Evolutionary conservation across 2,329 filamentous ascomycete species (phyloP).

Genomic region (Podosphaera fusca): DNA sequence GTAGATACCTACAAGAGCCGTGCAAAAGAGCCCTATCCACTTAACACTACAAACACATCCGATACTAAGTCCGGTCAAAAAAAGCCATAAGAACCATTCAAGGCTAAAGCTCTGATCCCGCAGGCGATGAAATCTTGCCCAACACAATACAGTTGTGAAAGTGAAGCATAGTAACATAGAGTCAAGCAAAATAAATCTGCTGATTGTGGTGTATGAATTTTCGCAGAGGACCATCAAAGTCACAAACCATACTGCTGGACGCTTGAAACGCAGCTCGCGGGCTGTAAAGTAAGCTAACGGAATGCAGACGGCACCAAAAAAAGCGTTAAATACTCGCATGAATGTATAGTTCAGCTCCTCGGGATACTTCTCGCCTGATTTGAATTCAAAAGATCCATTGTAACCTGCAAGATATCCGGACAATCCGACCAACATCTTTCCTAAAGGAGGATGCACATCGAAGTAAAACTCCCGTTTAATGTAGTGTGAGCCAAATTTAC

Average conservation of each 20-base stretch:
- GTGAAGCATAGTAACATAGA: conserved; percentile 98
- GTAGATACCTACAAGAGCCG: conserved; percentile 83
- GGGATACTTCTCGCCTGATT: conserved; percentile 90
- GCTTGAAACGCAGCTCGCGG: conserved; percentile 66
- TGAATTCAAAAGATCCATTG: conserved; percentile 98
- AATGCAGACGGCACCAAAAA: conserved; percentile 80
- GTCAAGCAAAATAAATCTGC: conserved; percentile 90
- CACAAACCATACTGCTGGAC: conserved; percentile 79
- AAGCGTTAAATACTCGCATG: conserved; percentile 93
- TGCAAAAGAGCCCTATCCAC: conserved; percentile 90
- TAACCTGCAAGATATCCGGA: conserved; percentile 93
- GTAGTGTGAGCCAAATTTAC: conserved; percentile 97
- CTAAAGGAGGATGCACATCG: conserved; percentile 80
- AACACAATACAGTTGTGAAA: conserved; percentile 92
- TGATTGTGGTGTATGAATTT: conserved; percentile 98
- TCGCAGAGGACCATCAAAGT: conserved; percentile 95
- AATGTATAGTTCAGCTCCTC: conserved; percentile 89
- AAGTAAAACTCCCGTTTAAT: conserved; percentile 99
- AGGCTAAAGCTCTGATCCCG: conserved; percentile 66
- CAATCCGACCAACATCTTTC: conserved; percentile 94
- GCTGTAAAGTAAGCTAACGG: conserved; percentile 91
- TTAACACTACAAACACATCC: conserved; percentile 98
- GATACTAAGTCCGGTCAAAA: conserved; percentile 83
- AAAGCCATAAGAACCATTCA: conserved; percentile 88
- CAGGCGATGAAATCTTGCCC: conserved; percentile 85